Conservation (phyloP, 805 yeast species). For the Monosporozyma unispora region DNA sequence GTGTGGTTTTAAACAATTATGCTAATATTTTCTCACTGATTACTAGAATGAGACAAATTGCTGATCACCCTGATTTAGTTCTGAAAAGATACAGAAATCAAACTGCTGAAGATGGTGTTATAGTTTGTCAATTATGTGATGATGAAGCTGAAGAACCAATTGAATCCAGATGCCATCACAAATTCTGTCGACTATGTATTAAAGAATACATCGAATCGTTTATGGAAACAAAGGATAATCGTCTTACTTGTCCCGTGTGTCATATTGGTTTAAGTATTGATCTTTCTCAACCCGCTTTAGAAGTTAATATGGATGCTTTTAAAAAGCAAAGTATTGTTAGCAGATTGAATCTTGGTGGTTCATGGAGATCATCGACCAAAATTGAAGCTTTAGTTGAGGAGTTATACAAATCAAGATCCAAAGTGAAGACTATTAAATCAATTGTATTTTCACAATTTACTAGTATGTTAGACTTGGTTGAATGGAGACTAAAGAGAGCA, state of each 20-base stretch:
- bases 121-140: conserved; percentile 88
- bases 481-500: conserved; percentile 90
- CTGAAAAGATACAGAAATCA: conserved; percentile 52
- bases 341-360: conserved; percentile 76
- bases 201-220: conserved; percentile 81
- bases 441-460: conserved; percentile 97
- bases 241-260: conserved; percentile 88
- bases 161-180: conserved; percentile 87
- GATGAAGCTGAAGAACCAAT: conserved; percentile 98
- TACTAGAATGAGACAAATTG: conserved; percentile 95
- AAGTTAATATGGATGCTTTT: conserved; percentile 45
- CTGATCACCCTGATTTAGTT: conserved; percentile 96
- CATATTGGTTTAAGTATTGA: conserved; percentile 90
- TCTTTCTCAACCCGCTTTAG: conserved; percentile 75
- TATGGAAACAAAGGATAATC: conserved; percentile 44
- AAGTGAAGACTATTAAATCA: conserved; percentile 81
- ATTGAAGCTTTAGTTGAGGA: conserved; percentile 96
- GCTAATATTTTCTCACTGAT: conserved; percentile 94
- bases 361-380: conserved; percentile 91
- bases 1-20: conserved; percentile 91
- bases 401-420: conserved; percentile 75
- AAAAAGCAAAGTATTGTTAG: conserved; percentile 66
- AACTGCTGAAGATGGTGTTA: conserved; percentile 33
- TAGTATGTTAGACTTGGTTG: conserved; percentile 89
- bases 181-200: conserved; percentile 87